Evolutionary conservation across 257 asterid species (phyloP).

Genomic region (Ocimum tenuiflorum): DNA sequence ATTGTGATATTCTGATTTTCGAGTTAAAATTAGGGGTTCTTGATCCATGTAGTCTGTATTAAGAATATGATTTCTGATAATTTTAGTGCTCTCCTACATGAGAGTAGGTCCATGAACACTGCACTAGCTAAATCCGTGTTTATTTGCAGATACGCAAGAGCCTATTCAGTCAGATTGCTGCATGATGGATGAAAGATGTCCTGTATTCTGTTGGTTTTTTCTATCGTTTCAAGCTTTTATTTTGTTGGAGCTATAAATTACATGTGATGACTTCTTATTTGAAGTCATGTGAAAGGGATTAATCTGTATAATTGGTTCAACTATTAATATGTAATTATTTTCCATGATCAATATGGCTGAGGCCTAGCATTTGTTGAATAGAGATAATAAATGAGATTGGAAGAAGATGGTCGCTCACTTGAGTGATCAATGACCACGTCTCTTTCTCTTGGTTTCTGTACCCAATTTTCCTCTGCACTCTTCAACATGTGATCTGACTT

Average conservation of each 20-base stretch:
- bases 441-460: not conserved
- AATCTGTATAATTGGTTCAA: conserved; percentile 7
- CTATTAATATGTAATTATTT: not conserved
- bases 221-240: too few relatives aligned
- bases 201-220: too few relatives aligned
- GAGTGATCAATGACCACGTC: not conserved
- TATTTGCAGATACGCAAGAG: conserved; percentile 50
- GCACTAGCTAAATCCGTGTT: conserved; percentile 5
- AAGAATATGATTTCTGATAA: not conserved
- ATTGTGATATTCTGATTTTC: not conserved
- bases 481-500: not conserved
- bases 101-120: not conserved
- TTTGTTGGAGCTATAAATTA: too few relatives aligned
- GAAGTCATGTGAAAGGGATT: conserved; percentile 5
- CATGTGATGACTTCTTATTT: too few relatives aligned
- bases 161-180: too few relatives aligned
- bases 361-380: conserved; percentile 21
- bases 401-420: conserved; percentile 3
- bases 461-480: not conserved
- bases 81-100: not conserved
- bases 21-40: not conserved
- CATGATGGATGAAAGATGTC: too few relatives aligned
- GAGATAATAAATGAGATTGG: conserved; percentile 26
- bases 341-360: conserved; percentile 18
- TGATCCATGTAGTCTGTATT: not conserved